Evolutionary conservation across 805 yeast genomes (phyloP), one percentile per base, ranked within the genome.

Genomic region (Nakazawaea sp.): DNA sequence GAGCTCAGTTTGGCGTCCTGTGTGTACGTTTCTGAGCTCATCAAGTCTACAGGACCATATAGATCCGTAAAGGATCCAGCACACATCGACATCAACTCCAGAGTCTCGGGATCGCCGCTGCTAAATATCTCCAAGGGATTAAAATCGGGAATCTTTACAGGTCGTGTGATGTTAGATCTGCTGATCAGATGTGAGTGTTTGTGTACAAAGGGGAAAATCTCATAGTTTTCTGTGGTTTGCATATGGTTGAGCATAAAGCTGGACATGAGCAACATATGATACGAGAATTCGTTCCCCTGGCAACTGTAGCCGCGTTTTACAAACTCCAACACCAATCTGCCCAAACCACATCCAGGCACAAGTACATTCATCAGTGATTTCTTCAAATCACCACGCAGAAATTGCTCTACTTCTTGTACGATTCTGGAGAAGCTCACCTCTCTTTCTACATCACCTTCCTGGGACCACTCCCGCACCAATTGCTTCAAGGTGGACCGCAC

Each of bases 61-160:
- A 81, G 56, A 43, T 81, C 88, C 4, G 68, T 66, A 51, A 83
- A 83, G 0, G 84, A 77, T 0, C 92, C 92, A 0, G 87, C 77
- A 1, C 77, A 69, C 70, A 82, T 80, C 0, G 84, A 72, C 82
- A 83, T 74, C 32, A 75, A 53, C 5, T 75, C 76, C 11, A 18
- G 7, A 15, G n/a, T 11, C 12, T 30, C 16, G 5, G 4, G 15
- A 7, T 18, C 24, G 52, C 62, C 25, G 66, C 61, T 0, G 15
- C 48, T 45, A 4, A 66, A 52, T 12, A 66, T 59, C 15, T 59
- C 59, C 3, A 58, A 46, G 1, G 79, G 72, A 32, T 63, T 61
- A 26, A 61, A 56, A 46, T 78, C 81, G 0, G 85, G 85, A 10
- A 79, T 48, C 23, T 53, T 58, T 1, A 76, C 60, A 6, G 73